Base-by-base conservation (phyloP, 192 early-diverging fungal species). In the Coemansia sp. region DNA sequence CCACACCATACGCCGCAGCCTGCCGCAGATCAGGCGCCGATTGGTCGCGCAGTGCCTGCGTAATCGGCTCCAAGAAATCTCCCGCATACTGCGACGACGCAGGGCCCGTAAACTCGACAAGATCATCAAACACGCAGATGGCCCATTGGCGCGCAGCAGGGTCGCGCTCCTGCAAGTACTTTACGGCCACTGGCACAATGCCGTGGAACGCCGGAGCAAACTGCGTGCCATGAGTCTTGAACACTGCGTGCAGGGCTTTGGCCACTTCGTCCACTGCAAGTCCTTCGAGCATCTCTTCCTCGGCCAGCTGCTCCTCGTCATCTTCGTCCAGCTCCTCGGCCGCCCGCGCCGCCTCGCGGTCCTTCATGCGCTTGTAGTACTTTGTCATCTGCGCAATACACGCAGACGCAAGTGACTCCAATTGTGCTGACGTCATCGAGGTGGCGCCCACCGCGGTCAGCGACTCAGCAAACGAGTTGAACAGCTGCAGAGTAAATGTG, bases 1-100 rank as follows among this genome's bases (percentile, higher is more conserved):
- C 96, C 19, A 98, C 75, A 64, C 94, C 95, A 76, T 95, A 99
- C 14, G 93, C 90, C 10, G 95, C 90, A 6, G 94, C 89, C 85
- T 99, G 97, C 10, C 94, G 88, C 38, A 99, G 86, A 59, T 98
- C 93, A 0, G 83, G 65, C 36, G 79, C 34, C 0, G 42, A 20
- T 8, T 52, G 48, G 51, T 78, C 72, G 34, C 74, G 57, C 62
- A 87, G 84, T 14, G 77, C 75, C 1, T 20, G 48, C 0, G 42
- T 57, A 3, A 81, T 47, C 2, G 66, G 69, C 64, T 69, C 50
- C 23, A 84, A 26, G 54, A 84, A 78, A 11, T 65, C 72, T 7
- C 52, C 82, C 26, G 94, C 84, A 71, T 94, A 93, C 58, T 86
- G 86, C 17, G 68, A 68, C 84, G 93, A 59, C 63, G 70, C 75